Conservation (phyloP, 306 rosid species). For the Cercis canadensis region DNA sequence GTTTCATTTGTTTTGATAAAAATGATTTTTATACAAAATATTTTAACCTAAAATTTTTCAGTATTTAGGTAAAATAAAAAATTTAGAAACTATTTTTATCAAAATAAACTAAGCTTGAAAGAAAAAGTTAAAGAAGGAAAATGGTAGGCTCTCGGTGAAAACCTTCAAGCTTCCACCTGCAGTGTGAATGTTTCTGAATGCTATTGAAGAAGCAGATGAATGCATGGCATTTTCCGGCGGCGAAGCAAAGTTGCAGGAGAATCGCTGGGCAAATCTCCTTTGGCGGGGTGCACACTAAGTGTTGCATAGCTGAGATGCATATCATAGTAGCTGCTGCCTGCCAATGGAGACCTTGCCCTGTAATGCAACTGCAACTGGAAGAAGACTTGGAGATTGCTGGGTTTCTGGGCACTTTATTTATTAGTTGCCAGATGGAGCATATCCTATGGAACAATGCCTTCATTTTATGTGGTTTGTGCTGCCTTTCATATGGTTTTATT, state of each 20-base stretch:
- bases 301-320: neutral
- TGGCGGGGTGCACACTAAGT: slow-evolving; percentile 33
- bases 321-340: slow-evolving; percentile 14
- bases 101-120: too few species aligned
- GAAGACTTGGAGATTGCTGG: neutral
- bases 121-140: too few species aligned
- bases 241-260: slow-evolving; percentile 10
- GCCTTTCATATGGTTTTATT: neutral
- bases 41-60: too few species aligned
- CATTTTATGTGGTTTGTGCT: neutral
- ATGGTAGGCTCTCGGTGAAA: too few species aligned
- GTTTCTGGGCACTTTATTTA: neutral
- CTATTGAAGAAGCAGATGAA: too few species aligned
- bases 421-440: neutral
- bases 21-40: too few species aligned
- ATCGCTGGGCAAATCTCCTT: slow-evolving; percentile 35
- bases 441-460: slow-evolving; percentile 21
- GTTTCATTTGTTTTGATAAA: too few species aligned
- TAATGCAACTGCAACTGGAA: slow-evolving; percentile 36
- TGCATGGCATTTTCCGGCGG: neutral
- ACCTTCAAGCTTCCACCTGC: too few species aligned
- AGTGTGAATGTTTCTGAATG: too few species aligned
- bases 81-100: too few species aligned
- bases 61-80: too few species aligned
- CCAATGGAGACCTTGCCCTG: slow-evolving; percentile 40